These are phyloP conservation scores for Coemansia interrupta DNA, from an alignment of 192 early-diverging fungal genomes.

Conservation along the genomic window DNA sequence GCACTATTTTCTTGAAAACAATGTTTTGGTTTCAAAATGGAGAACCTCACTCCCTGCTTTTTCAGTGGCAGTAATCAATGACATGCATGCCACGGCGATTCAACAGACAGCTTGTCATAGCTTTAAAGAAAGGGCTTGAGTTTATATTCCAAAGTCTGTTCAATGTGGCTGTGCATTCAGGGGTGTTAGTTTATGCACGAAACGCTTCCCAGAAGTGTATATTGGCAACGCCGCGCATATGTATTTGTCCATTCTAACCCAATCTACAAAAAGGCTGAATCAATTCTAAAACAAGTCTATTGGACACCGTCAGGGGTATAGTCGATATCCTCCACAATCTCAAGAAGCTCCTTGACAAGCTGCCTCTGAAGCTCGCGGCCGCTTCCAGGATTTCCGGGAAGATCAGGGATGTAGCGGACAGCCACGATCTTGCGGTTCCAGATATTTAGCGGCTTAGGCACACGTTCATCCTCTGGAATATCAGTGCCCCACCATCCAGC, in stretches of 20 bases:
- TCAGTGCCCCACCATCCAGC: conserved; percentile 40
- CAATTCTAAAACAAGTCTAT: conserved; percentile 2
- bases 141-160: too few species aligned
- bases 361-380: conserved; percentile 51
- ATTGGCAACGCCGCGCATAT: too few species aligned
- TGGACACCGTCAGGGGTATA: conserved; percentile 44
- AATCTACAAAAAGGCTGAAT: neutral
- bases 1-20: too few species aligned
- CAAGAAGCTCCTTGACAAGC: conserved; percentile 59
- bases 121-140: too few species aligned
- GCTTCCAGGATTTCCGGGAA: conserved; percentile 29
- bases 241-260: neutral
- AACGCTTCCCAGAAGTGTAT: too few species aligned
- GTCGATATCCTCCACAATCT: conserved; percentile 57
- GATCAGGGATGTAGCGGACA: conserved; percentile 33
- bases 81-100: too few species aligned
- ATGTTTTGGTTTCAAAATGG: too few species aligned
- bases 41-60: too few species aligned
- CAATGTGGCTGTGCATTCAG: too few species aligned
- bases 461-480: conserved; percentile 15
- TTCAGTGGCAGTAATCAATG: too few species aligned
- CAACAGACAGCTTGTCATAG: too few species aligned
- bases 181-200: too few species aligned
- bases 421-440: conserved; percentile 41
- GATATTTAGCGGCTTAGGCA: conserved; percentile 27